Percentiles rank a stretch among this genome's conserved stretches.
Conservation (phyloP, 2,329 filamentous ascomycete genomes). For the Aspergillus intermedius region DNA sequence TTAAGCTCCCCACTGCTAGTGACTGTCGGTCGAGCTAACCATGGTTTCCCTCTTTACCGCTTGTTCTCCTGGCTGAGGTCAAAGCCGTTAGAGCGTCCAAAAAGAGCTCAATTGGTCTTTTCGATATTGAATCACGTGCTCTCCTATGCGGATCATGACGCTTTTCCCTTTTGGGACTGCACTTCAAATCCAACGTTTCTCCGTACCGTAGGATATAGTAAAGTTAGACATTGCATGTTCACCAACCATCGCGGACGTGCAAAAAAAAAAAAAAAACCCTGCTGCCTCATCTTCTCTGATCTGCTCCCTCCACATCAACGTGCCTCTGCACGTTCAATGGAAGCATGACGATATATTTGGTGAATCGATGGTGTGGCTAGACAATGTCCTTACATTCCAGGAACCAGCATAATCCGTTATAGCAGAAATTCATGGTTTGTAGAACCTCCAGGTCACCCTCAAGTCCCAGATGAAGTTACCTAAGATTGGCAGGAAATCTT, state of each 20-base stretch:
- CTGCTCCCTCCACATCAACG: neutral
- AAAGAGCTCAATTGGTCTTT: no score
- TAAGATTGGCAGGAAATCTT: neutral
- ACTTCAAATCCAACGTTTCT: no score
- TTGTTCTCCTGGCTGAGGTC: no score
- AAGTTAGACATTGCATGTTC: no score
- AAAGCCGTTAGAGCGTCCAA: no score
- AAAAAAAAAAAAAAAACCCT: neutral
- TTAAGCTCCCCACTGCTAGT: no score
- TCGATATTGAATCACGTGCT: no score
- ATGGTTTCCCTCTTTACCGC: no score
- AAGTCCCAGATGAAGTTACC: neutral
- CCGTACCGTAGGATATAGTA: no score
- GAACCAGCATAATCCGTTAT: neutral
- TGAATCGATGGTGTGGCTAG: neutral
- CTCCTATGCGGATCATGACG: no score
- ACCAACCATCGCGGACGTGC: neutral
- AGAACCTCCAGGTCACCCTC: neutral
- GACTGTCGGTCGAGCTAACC: no score
- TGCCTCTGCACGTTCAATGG: neutral
- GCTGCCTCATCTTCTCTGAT: neutral
- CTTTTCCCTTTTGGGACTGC: no score
- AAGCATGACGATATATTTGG: neutral
- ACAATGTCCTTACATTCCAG: neutral
- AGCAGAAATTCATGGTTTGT: neutral